These are phyloP conservation scores for Physcomitrellopsis africana DNA, from an alignment of 225 moss, liverwort and hornwort species.

Conservation along the genomic window DNA sequence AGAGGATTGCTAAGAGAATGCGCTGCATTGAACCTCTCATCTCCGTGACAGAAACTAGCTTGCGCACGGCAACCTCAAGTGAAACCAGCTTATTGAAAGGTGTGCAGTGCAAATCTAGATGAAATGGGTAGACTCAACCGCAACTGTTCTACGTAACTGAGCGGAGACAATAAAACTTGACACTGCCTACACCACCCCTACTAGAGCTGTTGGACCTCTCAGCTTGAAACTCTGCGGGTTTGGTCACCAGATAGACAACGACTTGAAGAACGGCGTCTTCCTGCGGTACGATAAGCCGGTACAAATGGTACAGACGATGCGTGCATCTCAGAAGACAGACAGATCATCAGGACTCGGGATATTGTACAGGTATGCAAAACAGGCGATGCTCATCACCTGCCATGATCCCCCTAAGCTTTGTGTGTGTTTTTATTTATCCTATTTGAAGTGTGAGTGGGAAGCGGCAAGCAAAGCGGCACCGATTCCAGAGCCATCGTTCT, in stretches of 20 bases:
- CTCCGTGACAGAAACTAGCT: too few species aligned
- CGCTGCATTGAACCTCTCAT: too few species aligned
- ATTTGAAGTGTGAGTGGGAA: conserved; percentile 67
- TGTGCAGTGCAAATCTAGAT: not conserved
- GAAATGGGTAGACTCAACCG: not conserved
- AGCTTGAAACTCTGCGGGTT: not conserved
- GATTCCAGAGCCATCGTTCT: conserved; percentile 95
- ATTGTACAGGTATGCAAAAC: conserved; percentile 25
- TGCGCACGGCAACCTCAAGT: not conserved
- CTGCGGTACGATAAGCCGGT: not conserved
- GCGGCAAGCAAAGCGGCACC: conserved; percentile 91
- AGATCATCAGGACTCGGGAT: conserved; percentile 5
- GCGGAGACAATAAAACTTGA: conserved; percentile 29
- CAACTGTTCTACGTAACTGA: conserved; percentile 7
- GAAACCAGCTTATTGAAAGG: conserved; percentile 20
- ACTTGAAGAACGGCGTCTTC: conserved; percentile 8
- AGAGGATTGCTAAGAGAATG: too few species aligned
- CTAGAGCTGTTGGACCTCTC: conserved; percentile 4
- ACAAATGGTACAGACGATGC: not conserved
- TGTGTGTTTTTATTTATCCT: not conserved
- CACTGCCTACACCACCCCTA: not conserved
- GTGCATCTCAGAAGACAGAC: not conserved
- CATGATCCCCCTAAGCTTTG: not conserved
- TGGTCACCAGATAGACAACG: not conserved
- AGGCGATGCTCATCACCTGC: conserved; percentile 4